These are phyloP conservation scores for Boletus huronensis DNA, from an alignment of 768 basidiomycete species.

Conservation along the genomic window DNA sequence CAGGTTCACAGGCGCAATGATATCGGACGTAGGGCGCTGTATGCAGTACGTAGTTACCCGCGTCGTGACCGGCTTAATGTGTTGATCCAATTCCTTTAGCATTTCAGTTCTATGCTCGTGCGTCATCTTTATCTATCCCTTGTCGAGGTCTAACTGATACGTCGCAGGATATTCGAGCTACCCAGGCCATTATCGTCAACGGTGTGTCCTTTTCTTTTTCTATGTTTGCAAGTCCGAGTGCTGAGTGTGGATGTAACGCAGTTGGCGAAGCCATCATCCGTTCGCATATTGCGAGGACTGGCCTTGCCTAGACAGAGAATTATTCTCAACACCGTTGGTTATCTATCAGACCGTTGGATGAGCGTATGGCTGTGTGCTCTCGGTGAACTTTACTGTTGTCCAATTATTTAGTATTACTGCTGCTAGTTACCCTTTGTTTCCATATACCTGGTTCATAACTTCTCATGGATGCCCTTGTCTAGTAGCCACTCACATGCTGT, in stretches of 20 bases:
- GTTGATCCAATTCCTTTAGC: conserved; percentile 36
- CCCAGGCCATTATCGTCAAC: conserved; percentile 61
- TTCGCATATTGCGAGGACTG: conserved; percentile 57
- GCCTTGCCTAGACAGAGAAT: conserved; percentile 30
- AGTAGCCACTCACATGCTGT: conserved; percentile 21
- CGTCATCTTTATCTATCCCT: conserved; percentile 14
- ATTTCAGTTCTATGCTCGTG: conserved; percentile 71
- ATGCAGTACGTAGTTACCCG: conserved; percentile 48
- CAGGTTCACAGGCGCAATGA: conserved; percentile 72
- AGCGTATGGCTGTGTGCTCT: conserved; percentile 2
- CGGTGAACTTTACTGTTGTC: conserved; percentile 12
- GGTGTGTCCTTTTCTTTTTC: conserved; percentile 37
- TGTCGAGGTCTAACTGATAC: background rate
- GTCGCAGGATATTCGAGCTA: conserved; percentile 59
- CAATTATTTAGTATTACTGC: conserved; percentile 19
- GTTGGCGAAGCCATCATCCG: conserved; percentile 68
- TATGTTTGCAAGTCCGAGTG: background rate
- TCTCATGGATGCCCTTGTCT: conserved; percentile 22
- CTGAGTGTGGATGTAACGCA: conserved; percentile 23
- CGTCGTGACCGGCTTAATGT: background rate
- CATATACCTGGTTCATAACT: conserved; percentile 24
- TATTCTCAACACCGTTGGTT: background rate
- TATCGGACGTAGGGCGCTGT: conserved; percentile 53
- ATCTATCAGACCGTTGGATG: conserved; percentile 14
- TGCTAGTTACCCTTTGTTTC: conserved; percentile 26